These are phyloP conservation scores for Trichophyton rubrum DNA, from an alignment of 2,329 filamentous ascomycete species.

Conservation along the genomic window DNA sequence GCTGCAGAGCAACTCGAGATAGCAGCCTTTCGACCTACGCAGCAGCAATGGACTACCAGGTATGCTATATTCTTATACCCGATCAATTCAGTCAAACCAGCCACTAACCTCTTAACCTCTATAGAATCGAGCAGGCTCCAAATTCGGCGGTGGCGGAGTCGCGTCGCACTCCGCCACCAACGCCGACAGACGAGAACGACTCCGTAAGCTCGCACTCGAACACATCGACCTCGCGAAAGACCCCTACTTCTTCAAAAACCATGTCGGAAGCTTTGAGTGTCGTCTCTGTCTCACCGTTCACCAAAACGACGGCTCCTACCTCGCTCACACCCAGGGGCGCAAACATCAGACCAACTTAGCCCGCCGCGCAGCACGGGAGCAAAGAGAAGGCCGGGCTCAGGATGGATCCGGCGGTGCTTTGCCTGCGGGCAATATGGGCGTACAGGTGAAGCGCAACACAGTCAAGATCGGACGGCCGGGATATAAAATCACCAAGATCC, in stretches of 20 bases:
- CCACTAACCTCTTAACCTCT: conserved; percentile 9
- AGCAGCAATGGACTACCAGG: conserved; percentile 40
- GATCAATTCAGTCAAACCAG: not conserved
- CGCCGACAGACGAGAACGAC: conserved; percentile 89
- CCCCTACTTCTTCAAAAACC: conserved; percentile 99
- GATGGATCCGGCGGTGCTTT: conserved; percentile 42
- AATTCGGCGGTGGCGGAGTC: conserved; percentile 94
- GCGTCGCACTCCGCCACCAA: conserved; percentile 89
- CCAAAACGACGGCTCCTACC: conserved; percentile 97
- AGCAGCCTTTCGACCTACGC: not conserved
- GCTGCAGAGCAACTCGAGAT: not conserved
- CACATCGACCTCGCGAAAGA: conserved; percentile 99
- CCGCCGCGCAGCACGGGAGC: conserved; percentile 85
- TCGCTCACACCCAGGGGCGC: conserved; percentile 94
- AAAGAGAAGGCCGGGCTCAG: conserved; percentile 64
- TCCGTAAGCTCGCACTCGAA: conserved; percentile 95
- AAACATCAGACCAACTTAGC: conserved; percentile 99
- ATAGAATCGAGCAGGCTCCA: conserved; percentile 89
- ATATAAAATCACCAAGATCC: conserved; percentile 94
- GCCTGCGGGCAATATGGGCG: conserved; percentile 62
- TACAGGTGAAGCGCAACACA: conserved; percentile 66
- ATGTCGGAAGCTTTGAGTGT: conserved; percentile 95
- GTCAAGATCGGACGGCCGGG: conserved; percentile 94
- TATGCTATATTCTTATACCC: conserved; percentile 16
- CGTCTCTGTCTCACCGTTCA: conserved; percentile 93